These are phyloP conservation scores for Fomes fomentarius DNA, from an alignment of 1,284 basidiomycete genomes.

Conservation along the genomic window DNA sequence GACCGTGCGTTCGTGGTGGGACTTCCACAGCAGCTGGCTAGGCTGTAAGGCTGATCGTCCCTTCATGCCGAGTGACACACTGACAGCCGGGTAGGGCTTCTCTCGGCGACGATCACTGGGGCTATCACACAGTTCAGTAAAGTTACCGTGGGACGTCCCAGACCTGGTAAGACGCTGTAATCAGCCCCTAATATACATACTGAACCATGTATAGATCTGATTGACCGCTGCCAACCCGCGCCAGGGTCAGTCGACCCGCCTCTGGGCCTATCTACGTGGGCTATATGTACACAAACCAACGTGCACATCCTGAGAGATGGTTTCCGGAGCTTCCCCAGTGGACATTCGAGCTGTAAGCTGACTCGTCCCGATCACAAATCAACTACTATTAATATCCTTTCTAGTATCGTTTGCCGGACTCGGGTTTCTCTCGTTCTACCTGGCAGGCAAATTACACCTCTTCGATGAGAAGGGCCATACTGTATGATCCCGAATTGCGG, in stretches of 20 bases:
- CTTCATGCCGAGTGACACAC: not conserved
- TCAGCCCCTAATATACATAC: not conserved
- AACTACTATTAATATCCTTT: not conserved
- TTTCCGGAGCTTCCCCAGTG: constrained; percentile 93
- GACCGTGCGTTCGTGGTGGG: constrained; percentile 84
- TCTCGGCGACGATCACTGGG: constrained; percentile 78
- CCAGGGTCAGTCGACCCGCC: constrained; percentile 67
- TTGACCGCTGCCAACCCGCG: constrained; percentile 82
- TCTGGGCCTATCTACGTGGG: constrained; percentile 75
- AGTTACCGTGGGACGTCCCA: constrained; percentile 87
- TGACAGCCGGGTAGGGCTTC: constrained; percentile 54
- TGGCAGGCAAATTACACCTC: constrained; percentile 91
- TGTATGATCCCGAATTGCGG: constrained; percentile 43
- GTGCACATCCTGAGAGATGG: constrained; percentile 72
- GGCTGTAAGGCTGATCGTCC: constrained; percentile 57
- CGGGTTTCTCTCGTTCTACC: constrained; percentile 87
- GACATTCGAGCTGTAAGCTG: constrained; percentile 79
- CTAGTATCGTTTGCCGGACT: constrained; percentile 91
- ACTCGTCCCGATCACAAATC: not conserved
- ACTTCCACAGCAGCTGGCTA: constrained; percentile 81
- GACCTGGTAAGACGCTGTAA: constrained; percentile 60
- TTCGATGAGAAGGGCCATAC: constrained; percentile 85
- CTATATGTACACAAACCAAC: constrained; percentile 81
- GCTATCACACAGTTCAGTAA: constrained; percentile 87
- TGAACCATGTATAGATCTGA: constrained; percentile 56